Evolutionary conservation across 805 yeast genomes (phyloP).

Genomic region (Saccharomycopsis capsularis): DNA sequence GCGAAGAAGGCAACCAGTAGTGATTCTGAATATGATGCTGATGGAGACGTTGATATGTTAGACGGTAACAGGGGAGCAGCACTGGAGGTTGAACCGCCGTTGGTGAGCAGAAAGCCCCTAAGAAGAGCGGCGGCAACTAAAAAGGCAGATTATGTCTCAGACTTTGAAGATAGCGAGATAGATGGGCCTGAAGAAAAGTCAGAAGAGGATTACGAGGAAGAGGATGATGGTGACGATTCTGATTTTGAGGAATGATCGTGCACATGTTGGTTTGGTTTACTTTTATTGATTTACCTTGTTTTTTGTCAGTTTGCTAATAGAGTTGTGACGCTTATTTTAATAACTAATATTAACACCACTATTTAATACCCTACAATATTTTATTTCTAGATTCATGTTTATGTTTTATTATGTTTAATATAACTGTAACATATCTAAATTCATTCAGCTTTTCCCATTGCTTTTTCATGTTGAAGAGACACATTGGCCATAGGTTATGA

Average conservation of each 20-base stretch:
- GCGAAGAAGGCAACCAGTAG: not conserved
- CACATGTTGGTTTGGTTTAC: no score
- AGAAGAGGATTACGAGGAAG: not conserved
- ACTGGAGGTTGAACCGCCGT: conserved; percentile 6
- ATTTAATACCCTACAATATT: no score
- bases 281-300: no score
- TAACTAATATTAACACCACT: no score
- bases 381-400: no score
- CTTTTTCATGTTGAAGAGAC: no score
- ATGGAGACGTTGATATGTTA: conserved; percentile 1
- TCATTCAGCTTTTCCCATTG: no score
- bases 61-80: conserved; percentile 3
- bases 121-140: conserved; percentile 11
- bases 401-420: no score
- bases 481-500: no score
- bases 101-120: conserved; percentile 9
- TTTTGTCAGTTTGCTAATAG: no score
- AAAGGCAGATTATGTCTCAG: conserved; percentile 4
- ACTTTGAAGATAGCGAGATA: conserved; percentile 1
- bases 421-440: no score
- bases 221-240: not conserved
- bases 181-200: conserved; percentile 10
- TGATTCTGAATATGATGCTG: conserved; percentile 11
- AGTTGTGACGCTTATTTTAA: no score
- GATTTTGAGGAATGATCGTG: not conserved